These are phyloP conservation scores for Cyberlindnera galapagoensis DNA, from an alignment of 805 yeast species.

Conservation along the genomic window DNA sequence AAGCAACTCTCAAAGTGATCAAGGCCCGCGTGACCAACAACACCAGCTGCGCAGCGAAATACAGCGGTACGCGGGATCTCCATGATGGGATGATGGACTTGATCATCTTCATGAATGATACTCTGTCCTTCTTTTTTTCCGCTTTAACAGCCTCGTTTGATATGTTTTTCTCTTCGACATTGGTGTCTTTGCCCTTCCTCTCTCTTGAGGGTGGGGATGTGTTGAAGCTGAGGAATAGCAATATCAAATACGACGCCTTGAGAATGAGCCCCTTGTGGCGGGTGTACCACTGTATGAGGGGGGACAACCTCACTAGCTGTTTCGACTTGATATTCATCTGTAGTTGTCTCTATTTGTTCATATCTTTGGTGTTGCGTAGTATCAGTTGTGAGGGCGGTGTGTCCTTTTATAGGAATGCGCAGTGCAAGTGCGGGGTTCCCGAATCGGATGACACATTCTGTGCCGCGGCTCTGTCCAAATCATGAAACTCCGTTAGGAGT, in stretches of 20 bases:
- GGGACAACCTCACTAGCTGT: slow-evolving; percentile 5
- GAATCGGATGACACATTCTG: too few species aligned
- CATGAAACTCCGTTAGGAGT: too few species aligned
- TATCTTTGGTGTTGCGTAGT: too few species aligned
- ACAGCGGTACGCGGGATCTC: slow-evolving; percentile 20
- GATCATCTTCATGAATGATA: slow-evolving; percentile 10
- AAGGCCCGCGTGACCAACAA: slow-evolving; percentile 63
- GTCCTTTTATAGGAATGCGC: too few species aligned
- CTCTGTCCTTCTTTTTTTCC: slow-evolving; percentile 5
- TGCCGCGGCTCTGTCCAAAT: too few species aligned
- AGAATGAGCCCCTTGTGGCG: slow-evolving; percentile 22
- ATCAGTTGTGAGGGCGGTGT: too few species aligned
- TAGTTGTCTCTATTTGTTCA: too few species aligned
- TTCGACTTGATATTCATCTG: too few species aligned
- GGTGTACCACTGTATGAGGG: slow-evolving; percentile 18
- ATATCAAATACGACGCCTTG: slow-evolving; percentile 22
- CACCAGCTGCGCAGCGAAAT: slow-evolving; percentile 20
- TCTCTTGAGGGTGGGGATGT: slow-evolving; percentile 10
- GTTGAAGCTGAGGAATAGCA: slow-evolving; percentile 21
- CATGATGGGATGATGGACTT: slow-evolving; percentile 19
- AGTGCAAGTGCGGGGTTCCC: too few species aligned
- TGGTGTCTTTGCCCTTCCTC: slow-evolving; percentile 1
- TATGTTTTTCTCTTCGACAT: too few species aligned
- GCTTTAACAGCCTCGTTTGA: too few species aligned
- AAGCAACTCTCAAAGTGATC: slow-evolving; percentile 75